These are phyloP conservation scores for Geosmithia putterillii DNA, from an alignment of 2,329 filamentous ascomycete genomes.

Conservation along the genomic window DNA sequence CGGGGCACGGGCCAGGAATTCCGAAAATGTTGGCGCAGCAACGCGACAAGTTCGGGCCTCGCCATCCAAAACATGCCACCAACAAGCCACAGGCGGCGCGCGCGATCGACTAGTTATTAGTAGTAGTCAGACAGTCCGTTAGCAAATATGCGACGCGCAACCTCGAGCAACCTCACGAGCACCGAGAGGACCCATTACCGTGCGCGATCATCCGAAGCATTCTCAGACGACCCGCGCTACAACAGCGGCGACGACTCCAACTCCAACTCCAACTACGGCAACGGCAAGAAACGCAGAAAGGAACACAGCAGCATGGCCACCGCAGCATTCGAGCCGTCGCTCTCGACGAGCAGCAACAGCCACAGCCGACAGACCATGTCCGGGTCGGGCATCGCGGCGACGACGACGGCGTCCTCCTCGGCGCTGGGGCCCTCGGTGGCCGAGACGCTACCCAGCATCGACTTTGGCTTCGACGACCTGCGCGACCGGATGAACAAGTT, in stretches of 20 bases:
- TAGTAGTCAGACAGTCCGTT: not conserved
- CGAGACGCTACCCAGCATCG: constrained; percentile 73
- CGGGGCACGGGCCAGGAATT: not conserved
- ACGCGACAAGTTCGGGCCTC: constrained; percentile 2
- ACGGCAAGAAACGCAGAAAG: constrained; percentile 1
- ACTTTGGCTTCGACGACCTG: constrained; percentile 92
- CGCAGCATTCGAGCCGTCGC: constrained; percentile 51
- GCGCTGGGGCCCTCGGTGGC: constrained; percentile 53
- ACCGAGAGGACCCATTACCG: not conserved
- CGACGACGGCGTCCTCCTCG: too few species aligned
- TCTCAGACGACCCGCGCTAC: not conserved
- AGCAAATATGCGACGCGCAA: not conserved
- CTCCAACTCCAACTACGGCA: not conserved
- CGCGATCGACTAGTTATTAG: too few species aligned
- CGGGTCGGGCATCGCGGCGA: constrained; percentile 6
- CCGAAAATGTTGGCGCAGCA: constrained; percentile 9
- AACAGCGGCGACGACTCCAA: not conserved
- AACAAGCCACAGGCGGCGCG: not conserved
- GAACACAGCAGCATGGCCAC: constrained; percentile 31
- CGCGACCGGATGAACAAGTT: constrained; percentile 93
- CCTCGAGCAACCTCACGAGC: not conserved
- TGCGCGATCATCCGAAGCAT: constrained; percentile 9
- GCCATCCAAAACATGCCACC: not conserved
- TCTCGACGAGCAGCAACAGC: constrained; percentile 51
- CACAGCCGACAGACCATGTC: constrained; percentile 44